These are phyloP conservation scores for Prototheca cutis DNA, from an alignment of 163 green algal genomes.

Conservation along the genomic window DNA sequence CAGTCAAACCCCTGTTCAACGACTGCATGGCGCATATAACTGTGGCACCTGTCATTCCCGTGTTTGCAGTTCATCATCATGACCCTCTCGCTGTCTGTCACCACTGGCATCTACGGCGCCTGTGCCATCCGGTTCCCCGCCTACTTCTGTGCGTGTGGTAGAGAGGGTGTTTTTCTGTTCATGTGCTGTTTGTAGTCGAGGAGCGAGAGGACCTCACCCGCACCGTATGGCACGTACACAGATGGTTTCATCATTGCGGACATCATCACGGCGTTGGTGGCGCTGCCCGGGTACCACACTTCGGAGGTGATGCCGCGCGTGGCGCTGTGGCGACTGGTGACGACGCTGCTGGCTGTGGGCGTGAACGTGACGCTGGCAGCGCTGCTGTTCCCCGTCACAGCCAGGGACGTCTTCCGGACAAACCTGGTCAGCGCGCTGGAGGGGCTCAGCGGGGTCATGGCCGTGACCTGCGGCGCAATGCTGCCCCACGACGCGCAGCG, in stretches of 20 bases:
- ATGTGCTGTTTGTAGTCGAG: no score
- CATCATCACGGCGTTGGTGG: slow-evolving; percentile 9
- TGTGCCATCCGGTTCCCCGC: background rate
- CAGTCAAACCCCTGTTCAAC: no score
- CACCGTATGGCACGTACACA: background rate
- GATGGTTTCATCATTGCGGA: slow-evolving; percentile 8
- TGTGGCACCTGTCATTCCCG: background rate
- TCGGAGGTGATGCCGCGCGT: background rate
- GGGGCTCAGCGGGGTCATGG: background rate
- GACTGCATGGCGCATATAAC: no score
- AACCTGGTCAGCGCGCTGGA: background rate
- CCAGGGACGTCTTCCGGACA: background rate
- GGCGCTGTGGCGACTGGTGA: slow-evolving; percentile 14
- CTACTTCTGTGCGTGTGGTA: slow-evolving; percentile 12
- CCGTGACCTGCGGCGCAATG: background rate
- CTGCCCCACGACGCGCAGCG: no score
- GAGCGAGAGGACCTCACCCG: no score
- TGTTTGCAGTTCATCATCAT: slow-evolving; percentile 5
- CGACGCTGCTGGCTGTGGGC: slow-evolving; percentile 2
- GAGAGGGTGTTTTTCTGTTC: background rate
- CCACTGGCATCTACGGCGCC: background rate
- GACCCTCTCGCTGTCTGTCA: slow-evolving; percentile 1
- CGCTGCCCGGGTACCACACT: slow-evolving; percentile 9
- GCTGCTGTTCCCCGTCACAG: slow-evolving; percentile 10
- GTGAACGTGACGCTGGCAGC: slow-evolving; percentile 1